Conservation (phyloP, 2,329 filamentous ascomycete species). For the Magnaporthiopsis poae region DNA sequence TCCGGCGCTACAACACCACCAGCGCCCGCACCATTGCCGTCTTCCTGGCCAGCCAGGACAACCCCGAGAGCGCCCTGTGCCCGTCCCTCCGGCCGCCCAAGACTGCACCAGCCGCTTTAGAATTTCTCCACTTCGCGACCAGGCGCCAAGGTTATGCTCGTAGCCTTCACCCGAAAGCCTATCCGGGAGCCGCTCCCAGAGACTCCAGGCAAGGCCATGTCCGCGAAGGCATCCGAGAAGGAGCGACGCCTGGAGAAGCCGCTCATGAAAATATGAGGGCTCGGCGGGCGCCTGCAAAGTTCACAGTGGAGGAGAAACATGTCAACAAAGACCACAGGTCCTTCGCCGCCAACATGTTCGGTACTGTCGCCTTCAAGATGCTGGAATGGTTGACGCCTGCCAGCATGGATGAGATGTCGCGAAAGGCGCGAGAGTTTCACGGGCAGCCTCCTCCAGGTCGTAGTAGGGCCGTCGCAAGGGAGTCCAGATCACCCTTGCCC, state of each 20-base stretch:
- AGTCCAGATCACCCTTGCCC: not conserved
- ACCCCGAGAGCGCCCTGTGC: constrained; percentile 63
- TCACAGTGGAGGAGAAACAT: constrained; percentile 36
- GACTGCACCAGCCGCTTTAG: constrained; percentile 34
- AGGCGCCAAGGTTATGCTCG: constrained; percentile 16
- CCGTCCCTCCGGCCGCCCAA: constrained; percentile 34
- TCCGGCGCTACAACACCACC: constrained; percentile 68
- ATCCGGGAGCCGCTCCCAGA: not conserved
- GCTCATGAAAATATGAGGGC: not conserved
- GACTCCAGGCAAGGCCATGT: constrained; percentile 5
- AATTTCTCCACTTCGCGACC: constrained; percentile 36
- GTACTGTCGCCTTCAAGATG: constrained; percentile 58
- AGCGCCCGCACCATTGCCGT: constrained; percentile 74
- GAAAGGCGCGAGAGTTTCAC: constrained; percentile 24
- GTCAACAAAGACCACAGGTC: constrained; percentile 48
- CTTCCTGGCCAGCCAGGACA: constrained; percentile 69
- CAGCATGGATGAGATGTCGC: constrained; percentile 39
- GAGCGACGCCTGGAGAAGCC: not conserved
- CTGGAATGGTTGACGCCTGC: constrained; percentile 58
- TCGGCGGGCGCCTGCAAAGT: constrained; percentile 12
- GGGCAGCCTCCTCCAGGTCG: constrained; percentile 16
- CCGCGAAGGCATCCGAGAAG: constrained; percentile 3
- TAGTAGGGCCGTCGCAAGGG: not conserved
- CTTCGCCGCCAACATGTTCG: constrained; percentile 54
- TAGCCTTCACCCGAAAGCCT: not conserved